phyloP scores from a whole-genome alignment of 2,329 filamentous ascomycete genomes.

The Aplosporella prunicola region DNA sequence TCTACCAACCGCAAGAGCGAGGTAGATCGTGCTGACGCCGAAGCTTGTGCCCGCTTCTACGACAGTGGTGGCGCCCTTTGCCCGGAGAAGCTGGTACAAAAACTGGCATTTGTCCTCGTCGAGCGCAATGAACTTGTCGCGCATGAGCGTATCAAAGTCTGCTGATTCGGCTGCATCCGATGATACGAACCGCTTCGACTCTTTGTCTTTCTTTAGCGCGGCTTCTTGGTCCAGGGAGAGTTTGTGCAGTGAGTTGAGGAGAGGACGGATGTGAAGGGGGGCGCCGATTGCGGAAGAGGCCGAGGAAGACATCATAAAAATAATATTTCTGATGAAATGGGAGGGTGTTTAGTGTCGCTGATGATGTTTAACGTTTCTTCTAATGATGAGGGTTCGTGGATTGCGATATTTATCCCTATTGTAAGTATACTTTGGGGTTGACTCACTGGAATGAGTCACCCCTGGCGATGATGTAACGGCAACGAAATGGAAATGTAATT shows the following conservation, averaged over 20 bases:
- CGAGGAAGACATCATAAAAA: no score
- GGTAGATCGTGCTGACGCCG: constrained; percentile 53
- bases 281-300: constrained; percentile 2
- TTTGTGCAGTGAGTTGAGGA: constrained; percentile 4
- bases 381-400: no score
- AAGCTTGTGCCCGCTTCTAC: constrained; percentile 55
- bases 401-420: no score
- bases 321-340: no score
- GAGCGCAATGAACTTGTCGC: constrained; percentile 50
- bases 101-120: constrained; percentile 50
- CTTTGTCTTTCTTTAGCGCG: neutral
- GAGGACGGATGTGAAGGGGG: constrained; percentile 3
- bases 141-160: constrained; percentile 14
- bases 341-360: no score
- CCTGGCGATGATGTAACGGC: no score
- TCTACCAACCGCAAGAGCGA: constrained; percentile 47
- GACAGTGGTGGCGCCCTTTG: constrained; percentile 41
- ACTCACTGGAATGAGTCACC: no score
- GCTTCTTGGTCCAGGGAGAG: constrained; percentile 8
- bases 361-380: no score
- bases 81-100: constrained; percentile 45
- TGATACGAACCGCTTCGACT: neutral
- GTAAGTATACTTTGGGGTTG: no score
- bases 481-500: no score
- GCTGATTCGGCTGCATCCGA: neutral